phyloP scores from a whole-genome alignment of 2,329 filamentous ascomycete genomes.

The Ascochyta clinopodiicola region DNA sequence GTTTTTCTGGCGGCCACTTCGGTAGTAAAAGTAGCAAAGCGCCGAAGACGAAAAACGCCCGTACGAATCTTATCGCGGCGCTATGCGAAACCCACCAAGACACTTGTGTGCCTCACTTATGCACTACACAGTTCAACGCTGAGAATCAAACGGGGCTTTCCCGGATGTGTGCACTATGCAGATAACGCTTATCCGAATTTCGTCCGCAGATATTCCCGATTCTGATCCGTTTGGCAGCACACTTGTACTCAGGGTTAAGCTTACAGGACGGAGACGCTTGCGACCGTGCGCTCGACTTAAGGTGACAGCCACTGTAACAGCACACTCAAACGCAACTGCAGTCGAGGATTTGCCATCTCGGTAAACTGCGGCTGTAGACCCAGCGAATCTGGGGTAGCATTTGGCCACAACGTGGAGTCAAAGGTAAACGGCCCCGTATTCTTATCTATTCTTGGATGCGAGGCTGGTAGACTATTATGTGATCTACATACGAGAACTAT shows the following conservation, averaged over 20 bases:
- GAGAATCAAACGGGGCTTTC: neutral
- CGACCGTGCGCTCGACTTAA: neutral
- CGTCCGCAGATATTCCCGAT: neutral
- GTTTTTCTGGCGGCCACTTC: neutral
- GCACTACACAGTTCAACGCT: neutral
- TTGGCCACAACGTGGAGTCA: slow-evolving; percentile 3
- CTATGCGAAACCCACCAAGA: slow-evolving; percentile 6
- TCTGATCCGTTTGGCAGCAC: neutral
- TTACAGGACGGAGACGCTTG: neutral
- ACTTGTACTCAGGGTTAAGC: neutral
- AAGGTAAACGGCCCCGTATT: slow-evolving; percentile 1
- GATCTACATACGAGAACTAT: slow-evolving; percentile 6
- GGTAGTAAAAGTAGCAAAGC: neutral
- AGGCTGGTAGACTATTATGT: neutral
- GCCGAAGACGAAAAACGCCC: slow-evolving; percentile 1
- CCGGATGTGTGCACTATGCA: neutral
- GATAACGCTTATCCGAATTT: neutral
- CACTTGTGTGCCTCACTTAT: slow-evolving; percentile 4
- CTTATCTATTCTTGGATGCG: slow-evolving; percentile 3
- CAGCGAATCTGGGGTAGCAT: slow-evolving; percentile 10
- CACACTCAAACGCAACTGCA: neutral
- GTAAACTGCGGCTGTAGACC: neutral
- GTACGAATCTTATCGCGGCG: slow-evolving; percentile 1
- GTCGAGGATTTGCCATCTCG: slow-evolving; percentile 6
- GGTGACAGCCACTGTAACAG: neutral